phyloP scores from a whole-genome alignment of 169 alveolate genomes.

The Pseudocohnilembus persalinus region DNA sequence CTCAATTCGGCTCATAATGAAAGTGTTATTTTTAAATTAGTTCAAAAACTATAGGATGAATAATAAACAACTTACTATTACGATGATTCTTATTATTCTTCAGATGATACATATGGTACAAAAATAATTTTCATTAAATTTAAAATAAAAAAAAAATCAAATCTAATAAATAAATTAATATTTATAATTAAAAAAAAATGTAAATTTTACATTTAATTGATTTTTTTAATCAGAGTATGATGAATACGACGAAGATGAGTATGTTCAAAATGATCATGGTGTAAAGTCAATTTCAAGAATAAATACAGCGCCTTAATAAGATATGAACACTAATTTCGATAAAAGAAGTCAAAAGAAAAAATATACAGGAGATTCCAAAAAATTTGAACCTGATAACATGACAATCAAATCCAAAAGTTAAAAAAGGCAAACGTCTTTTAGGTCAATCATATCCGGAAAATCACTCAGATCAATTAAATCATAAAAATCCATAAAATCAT shows the following conservation, averaged over 20 bases:
- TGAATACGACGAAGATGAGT: background rate
- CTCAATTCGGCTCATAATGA: background rate
- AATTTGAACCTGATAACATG: background rate
- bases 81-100: background rate
- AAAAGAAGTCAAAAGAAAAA: background rate
- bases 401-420: background rate
- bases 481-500: background rate
- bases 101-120: background rate
- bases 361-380: background rate
- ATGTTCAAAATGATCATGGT: background rate
- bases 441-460: background rate
- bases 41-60: background rate
- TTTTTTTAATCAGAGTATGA: no score
- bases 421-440: background rate
- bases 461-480: background rate
- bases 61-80: no score
- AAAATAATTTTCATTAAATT: no score
- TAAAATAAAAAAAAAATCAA: no score
- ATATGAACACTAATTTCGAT: background rate
- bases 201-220: no score
- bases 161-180: no score
- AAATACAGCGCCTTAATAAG: background rate
- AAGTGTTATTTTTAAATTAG: background rate
- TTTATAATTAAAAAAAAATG: no score
- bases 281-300: background rate